Percentiles rank a stretch among this genome's conserved stretches.
These are phyloP conservation scores for Hemerocallis citrina DNA, from an alignment of 106 monocot species.

Conservation along the genomic window DNA sequence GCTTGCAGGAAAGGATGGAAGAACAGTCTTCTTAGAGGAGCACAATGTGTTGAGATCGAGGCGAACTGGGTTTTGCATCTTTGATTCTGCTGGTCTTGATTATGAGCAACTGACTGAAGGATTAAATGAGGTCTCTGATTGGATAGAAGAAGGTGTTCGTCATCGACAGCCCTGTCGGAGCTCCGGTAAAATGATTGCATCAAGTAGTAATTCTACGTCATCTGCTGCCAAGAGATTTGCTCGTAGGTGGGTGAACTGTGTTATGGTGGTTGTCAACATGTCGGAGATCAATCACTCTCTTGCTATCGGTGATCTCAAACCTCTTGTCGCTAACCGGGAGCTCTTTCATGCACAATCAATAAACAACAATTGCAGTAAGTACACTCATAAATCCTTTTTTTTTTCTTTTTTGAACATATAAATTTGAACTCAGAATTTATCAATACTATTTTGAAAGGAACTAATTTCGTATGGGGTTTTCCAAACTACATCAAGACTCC, in stretches of 20 bases:
- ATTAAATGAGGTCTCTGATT: conserved; percentile 39
- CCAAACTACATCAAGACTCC: too few species aligned
- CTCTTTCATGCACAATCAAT: conserved; percentile 37
- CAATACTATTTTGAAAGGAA: too few species aligned
- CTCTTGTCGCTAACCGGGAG: conserved; percentile 27
- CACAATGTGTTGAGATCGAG: conserved; percentile 59
- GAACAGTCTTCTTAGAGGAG: conserved; percentile 50
- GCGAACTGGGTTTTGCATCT: conserved; percentile 61
- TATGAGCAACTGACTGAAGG: conserved; percentile 13
- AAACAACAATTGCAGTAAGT: conserved; percentile 31
- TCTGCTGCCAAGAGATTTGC: conserved; percentile 26
- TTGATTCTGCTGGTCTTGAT: conserved; percentile 56
- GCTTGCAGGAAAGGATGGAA: conserved; percentile 26
- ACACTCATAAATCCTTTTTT: too few species aligned
- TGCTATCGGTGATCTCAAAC: conserved; percentile 21
- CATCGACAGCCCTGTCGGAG: conserved; percentile 44
- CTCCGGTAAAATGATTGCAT: conserved; percentile 3
- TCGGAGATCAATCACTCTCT: conserved; percentile 30
- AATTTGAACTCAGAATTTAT: too few species aligned
- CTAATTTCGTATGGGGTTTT: too few species aligned
- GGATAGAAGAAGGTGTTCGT: conserved; percentile 54
- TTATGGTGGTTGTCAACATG: conserved; percentile 35
- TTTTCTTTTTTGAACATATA: background rate
- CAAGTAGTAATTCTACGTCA: background rate
- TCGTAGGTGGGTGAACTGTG: conserved; percentile 37